Base-by-base conservation (phyloP, 768 basidiomycete species). In the Boletales sp. region DNA sequence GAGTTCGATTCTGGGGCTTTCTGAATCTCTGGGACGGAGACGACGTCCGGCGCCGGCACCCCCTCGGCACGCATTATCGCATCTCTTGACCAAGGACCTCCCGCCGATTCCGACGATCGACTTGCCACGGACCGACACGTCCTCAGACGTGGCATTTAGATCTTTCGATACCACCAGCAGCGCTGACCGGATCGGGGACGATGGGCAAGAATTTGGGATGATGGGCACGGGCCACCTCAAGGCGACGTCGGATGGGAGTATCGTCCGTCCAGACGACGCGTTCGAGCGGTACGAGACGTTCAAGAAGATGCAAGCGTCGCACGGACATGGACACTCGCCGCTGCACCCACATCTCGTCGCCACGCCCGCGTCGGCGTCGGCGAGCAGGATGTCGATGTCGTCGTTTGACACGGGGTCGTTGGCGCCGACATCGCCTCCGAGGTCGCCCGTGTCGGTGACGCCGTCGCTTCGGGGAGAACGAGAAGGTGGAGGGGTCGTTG, bases 211-310 rank as follows among this genome's bases (percentile, higher is more conserved):
- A 7, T 28, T 28, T 28, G 15, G 14, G 30, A 46, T 48, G 8
- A 21, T 21, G 13, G 50, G 40, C 15, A 14, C 5, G 3, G 46
- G 37, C 14, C 61, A 53, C 9, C 11, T 45, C 33, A 56, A 47
- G 43, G 33, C 31, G 34, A 15, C 34, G 35, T 60, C 61, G 28
- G 58, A 65, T 4, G 53, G 52, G 33, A 47, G 54, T 9, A 32
- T 57, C 32, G 5, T 53, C 5, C 73, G 67, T 6, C 70, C 88
- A 34, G 86, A 92, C 58, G 92, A 95, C 65, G 94, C 94, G 0
- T 95, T 87, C 65, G 89, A 90, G 49, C 77, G 91, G 34, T 96
- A 95, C 62, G 90, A 94, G 64, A 74, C 83, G n/a, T 94, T 85
- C 69, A 81, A 81, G 61, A 80, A 82, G 60, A 70, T 68, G 39